Percentiles rank a stretch among this genome's conserved stretches.
Evolutionary conservation across 129 eudicot species (phyloP).

Genomic region (Flaveria ramosissima): DNA sequence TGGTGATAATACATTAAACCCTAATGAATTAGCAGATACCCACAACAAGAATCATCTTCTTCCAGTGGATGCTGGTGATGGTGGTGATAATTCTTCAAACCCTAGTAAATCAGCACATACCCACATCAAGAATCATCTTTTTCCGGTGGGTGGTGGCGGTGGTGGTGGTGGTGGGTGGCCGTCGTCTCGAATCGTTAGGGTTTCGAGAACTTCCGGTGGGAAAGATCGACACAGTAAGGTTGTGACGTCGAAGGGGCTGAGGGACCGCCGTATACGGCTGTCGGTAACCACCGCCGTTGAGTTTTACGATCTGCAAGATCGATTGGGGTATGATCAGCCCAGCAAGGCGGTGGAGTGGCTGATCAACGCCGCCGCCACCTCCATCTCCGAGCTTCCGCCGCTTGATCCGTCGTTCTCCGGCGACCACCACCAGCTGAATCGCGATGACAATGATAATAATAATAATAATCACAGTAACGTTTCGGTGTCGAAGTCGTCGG

Average conservation of each 20-base stretch:
- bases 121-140: conserved; percentile 23
- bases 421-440: conserved; percentile 11
- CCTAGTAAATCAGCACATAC: conserved; percentile 5
- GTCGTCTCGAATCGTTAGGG: conserved; percentile 82
- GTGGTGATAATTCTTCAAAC: conserved; percentile 28
- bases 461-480: conserved; percentile 1
- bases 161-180: conserved; percentile 58
- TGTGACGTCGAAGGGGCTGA: conserved; percentile 69
- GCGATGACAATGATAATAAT: too few species aligned
- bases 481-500: conserved; percentile 48
- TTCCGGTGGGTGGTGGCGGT: conserved; percentile 5
- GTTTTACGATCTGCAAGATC: conserved; percentile 83
- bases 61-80: not conserved
- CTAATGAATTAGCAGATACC: too few species aligned
- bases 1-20: too few species aligned
- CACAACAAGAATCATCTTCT: too few species aligned
- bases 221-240: conserved; percentile 91
- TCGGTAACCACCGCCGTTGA: conserved; percentile 81
- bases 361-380: conserved; percentile 61
- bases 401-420: conserved; percentile 51
- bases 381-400: conserved; percentile 68
- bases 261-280: conserved; percentile 77
- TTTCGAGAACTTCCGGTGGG: conserved; percentile 84
- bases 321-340: conserved; percentile 81
- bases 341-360: conserved; percentile 95